phyloP scores from a whole-genome alignment of 2,329 filamentous ascomycete genomes.

The Onygenales sp. region DNA sequence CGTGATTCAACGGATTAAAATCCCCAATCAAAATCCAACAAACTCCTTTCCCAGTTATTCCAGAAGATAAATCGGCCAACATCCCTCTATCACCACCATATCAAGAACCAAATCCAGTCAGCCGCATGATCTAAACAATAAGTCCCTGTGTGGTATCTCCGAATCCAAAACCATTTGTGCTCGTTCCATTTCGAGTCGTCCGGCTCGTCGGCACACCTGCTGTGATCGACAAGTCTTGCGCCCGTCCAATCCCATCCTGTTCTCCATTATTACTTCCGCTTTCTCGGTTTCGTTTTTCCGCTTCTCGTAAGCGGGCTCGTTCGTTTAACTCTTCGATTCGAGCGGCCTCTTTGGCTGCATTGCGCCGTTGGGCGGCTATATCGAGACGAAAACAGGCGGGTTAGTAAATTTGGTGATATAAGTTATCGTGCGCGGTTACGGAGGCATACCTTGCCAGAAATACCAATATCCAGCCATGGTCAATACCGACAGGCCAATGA shows the following conservation, averaged over 20 bases:
- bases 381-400: not conserved
- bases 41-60: not conserved
- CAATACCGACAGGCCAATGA: conserved; percentile 23
- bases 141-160: conserved; percentile 8
- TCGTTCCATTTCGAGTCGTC: conserved; percentile 7
- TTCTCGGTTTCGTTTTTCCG: conserved; percentile 5
- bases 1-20: not conserved
- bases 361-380: conserved; percentile 16
- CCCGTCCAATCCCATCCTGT: not conserved
- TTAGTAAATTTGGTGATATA: not conserved
- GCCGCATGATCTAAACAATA: conserved; percentile 3
- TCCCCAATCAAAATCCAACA: not conserved
- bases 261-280: not conserved
- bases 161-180: conserved; percentile 7
- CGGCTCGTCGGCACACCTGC: conserved; percentile 1
- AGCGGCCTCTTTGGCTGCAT: conserved; percentile 20
- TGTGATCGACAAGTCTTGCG: not conserved
- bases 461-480: conserved; percentile 1
- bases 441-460: conserved; percentile 3
- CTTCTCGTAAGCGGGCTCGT: conserved; percentile 1
- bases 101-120: not conserved
- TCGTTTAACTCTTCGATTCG: conserved; percentile 21
- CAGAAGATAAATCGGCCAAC: not conserved
- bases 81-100: not conserved
- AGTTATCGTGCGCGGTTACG: not conserved